Conservation (phyloP, 371 early-diverging fungal genomes). For the Chytridium lagenaria region DNA sequence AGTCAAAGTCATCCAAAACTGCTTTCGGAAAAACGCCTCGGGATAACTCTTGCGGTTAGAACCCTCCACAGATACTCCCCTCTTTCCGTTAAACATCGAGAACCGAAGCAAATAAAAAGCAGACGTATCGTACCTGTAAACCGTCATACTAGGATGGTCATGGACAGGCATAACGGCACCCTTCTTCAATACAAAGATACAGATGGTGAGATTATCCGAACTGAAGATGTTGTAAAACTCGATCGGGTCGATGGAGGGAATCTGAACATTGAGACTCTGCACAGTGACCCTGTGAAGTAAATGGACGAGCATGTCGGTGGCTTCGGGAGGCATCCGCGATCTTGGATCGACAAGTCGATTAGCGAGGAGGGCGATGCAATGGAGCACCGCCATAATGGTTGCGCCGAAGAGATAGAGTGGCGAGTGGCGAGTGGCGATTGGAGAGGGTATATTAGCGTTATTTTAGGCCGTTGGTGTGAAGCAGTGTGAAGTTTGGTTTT, state of each 20-base stretch:
- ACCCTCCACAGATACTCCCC: background rate
- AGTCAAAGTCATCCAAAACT: too few species aligned
- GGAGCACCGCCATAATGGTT: slow-evolving; percentile 7
- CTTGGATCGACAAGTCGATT: slow-evolving; percentile 7
- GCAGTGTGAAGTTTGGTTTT: too few species aligned
- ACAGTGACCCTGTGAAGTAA: slow-evolving; percentile 4
- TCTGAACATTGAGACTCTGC: background rate
- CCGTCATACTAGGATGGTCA: slow-evolving; percentile 58
- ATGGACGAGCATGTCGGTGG: slow-evolving; percentile 3
- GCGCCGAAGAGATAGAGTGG: background rate
- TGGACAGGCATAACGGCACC: slow-evolving; percentile 55
- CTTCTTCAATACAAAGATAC: slow-evolving; percentile 45
- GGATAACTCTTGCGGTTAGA: too few species aligned
- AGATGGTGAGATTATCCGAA: slow-evolving; percentile 40
- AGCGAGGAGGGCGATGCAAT: slow-evolving; percentile 11
- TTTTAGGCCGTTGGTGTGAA: too few species aligned
- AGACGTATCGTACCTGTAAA: slow-evolving; percentile 39
- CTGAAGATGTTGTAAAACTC: slow-evolving; percentile 40
- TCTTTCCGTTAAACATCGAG: background rate
- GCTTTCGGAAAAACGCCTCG: too few species aligned
- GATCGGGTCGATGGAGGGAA: slow-evolving; percentile 24
- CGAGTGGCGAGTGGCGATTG: too few species aligned
- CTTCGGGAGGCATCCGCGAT: background rate
- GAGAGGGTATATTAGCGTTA: too few species aligned
- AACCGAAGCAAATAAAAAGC: background rate